Percentiles rank a stretch among this genome's conserved stretches.
Conservation (phyloP, 2,329 filamentous ascomycete genomes). For the Cordyceps cateniannulata region DNA sequence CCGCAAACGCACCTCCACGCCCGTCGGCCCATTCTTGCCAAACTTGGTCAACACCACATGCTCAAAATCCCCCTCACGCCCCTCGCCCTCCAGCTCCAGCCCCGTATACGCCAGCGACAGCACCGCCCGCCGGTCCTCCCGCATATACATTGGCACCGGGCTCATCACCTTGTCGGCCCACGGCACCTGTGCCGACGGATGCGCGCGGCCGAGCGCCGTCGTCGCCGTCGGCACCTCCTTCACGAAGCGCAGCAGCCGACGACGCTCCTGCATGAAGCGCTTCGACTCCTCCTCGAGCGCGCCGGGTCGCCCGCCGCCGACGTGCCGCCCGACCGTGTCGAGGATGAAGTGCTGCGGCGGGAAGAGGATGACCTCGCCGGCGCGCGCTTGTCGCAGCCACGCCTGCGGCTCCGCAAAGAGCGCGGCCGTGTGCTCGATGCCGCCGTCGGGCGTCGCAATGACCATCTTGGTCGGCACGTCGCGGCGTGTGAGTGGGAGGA, state of each 20-base stretch:
- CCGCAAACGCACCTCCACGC: conserved; percentile 46
- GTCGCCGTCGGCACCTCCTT: conserved; percentile 34
- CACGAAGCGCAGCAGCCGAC: conserved; percentile 49
- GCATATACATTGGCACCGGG: conserved; percentile 41
- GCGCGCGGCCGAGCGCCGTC: conserved; percentile 30
- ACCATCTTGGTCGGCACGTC: conserved; percentile 40
- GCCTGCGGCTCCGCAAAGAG: conserved; percentile 63
- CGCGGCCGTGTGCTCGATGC: conserved; percentile 62
- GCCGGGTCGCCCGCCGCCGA: conserved; percentile 29
- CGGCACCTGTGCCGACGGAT: conserved; percentile 39
- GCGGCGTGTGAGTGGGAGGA: conserved; percentile 52
- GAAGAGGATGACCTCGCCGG: conserved; percentile 72
- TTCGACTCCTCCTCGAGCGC: conserved; percentile 21
- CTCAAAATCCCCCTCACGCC: conserved; percentile 49
- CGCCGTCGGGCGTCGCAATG: conserved; percentile 67
- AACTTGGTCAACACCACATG: conserved; percentile 53
- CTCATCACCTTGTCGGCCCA: conserved; percentile 59
- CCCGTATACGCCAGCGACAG: conserved; percentile 54
- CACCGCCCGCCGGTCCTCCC: conserved; percentile 41
- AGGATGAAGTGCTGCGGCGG: conserved; percentile 82
- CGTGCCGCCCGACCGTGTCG: conserved; percentile 47
- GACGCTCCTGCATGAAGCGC: conserved; percentile 42
- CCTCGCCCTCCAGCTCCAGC: conserved; percentile 42
- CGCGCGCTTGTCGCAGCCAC: conserved; percentile 61
- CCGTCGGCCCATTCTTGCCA: conserved; percentile 40